Percentiles rank a stretch among this genome's conserved stretches.
phyloP scores from a whole-genome alignment of 257 asterid genomes.

The Salvia splendens region DNA sequence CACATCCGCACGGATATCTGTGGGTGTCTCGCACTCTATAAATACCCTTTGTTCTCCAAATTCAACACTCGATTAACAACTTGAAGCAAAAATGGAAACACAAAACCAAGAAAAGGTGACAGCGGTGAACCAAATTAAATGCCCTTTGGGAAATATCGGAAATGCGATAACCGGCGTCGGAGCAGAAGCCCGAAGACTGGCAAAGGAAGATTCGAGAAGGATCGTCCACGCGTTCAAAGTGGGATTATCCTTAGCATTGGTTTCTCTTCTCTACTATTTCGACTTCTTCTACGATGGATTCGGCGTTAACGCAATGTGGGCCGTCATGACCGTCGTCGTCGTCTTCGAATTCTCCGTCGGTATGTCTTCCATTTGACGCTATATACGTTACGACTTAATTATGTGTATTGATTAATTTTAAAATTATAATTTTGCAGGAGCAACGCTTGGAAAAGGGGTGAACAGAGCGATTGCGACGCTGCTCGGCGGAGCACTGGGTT shows the following conservation, averaged over 20 bases:
- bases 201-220: conserved; percentile 40
- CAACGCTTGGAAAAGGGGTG: conserved; percentile 63
- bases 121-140: conserved; percentile 1
- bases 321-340: conserved; percentile 52
- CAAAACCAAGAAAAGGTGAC: conserved; percentile 26
- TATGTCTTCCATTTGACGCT: conserved; percentile 7
- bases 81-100: conserved; percentile 29
- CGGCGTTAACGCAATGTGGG: conserved; percentile 53
- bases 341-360: conserved; percentile 51
- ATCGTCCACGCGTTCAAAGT: conserved; percentile 41
- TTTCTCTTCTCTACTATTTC: conserved; percentile 44
- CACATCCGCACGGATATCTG: conserved; percentile 6
- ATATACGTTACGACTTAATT: no score
- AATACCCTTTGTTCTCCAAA: not conserved
- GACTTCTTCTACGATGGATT: conserved; percentile 41
- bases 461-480: conserved; percentile 60
- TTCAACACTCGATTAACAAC: no score
- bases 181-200: conserved; percentile 27
- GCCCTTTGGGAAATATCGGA: not conserved
- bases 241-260: conserved; percentile 38
- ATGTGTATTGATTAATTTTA: no score
- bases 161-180: conserved; percentile 2
- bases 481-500: conserved; percentile 47
- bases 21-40: not conserved
- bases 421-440: conserved; percentile 41